Evolutionary conservation across 768 basidiomycete species (phyloP), one percentile per base, ranked within the genome.

Genomic region (Dioszegia crocea): DNA sequence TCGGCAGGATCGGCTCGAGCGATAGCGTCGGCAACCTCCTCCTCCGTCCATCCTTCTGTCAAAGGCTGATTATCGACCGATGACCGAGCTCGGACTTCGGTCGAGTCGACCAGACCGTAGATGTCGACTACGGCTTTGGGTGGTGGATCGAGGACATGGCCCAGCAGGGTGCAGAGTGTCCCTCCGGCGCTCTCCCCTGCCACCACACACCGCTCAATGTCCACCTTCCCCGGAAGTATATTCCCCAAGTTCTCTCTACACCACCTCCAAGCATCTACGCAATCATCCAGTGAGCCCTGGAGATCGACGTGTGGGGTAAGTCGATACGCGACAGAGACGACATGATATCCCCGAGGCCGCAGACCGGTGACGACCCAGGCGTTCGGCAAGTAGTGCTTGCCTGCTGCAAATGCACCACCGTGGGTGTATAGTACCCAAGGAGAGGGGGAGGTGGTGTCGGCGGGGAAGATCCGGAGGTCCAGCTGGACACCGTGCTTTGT

Each of bases 391-490:
- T 58, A 48, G 53, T 59, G 50, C 38, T 49, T 58, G 23, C 57
- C 61, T 6, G 49, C 47, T 14, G 43, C 44, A 16, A 45, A 63
- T 4, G 51, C 56, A 8, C 61, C 61, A 6, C 61, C 61, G 41
- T 63, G 61, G 16, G 26, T 50, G 33, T 54, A 63, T 2, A 63
- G 57, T 3, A 63, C 29, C 57, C 57, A 63, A 26, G 61, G 57
- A 16, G 56, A 29, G 16, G 60, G 39, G 10, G 21, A 26, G 26
- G 27, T 3, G n/a, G 27, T 27, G 6, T 44, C 12, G 17, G 61
- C 57, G 31, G 61, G 61, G 29, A 49, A 63, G 16, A 63, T 30
- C 10, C 61, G 61, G 5, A 59, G 45, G 49, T 44, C 41, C 19
- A 63, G 41, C 23, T 26, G 4, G 30, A 63, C 57, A 14, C 61